Percentiles rank a stretch among this genome's conserved stretches.
Evolutionary conservation across 2,329 filamentous ascomycete genomes (phyloP).

Genomic region (Scedosporium apiospermum): DNA sequence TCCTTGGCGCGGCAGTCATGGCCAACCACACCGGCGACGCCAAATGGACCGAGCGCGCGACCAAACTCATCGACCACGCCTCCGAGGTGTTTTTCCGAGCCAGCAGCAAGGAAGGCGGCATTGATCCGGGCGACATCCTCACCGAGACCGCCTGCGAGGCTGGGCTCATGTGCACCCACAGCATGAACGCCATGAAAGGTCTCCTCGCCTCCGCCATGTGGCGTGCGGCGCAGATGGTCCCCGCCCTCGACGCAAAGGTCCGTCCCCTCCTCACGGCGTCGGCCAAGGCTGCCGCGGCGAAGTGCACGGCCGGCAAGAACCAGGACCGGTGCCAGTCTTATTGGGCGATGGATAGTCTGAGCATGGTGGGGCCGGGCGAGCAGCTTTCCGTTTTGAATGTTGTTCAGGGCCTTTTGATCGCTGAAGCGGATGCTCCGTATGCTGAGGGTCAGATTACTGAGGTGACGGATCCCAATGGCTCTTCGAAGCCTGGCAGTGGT

Average conservation of each 20-base stretch:
- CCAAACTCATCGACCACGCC: slow-evolving; percentile 41
- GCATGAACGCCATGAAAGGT: slow-evolving; percentile 61
- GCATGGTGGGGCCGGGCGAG: slow-evolving; percentile 46
- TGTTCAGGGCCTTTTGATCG: slow-evolving; percentile 48
- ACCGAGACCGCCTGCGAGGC: slow-evolving; percentile 58
- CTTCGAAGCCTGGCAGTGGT: neutral
- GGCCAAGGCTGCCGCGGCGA: slow-evolving; percentile 43
- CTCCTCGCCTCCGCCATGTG: slow-evolving; percentile 58
- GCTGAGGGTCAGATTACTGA: neutral
- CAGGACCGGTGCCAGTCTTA: slow-evolving; percentile 49
- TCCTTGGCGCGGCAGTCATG: slow-evolving; percentile 55
- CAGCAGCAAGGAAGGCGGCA: slow-evolving; percentile 17
- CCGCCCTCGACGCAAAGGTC: slow-evolving; percentile 39
- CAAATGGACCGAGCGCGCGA: slow-evolving; percentile 44
- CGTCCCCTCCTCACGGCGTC: slow-evolving; percentile 38
- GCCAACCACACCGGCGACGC: slow-evolving; percentile 48
- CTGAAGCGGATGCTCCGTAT: slow-evolving; percentile 6
- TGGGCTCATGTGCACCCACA: slow-evolving; percentile 44
- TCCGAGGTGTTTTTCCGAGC: slow-evolving; percentile 38
- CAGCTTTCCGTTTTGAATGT: slow-evolving; percentile 57
- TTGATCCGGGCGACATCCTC: slow-evolving; percentile 46
- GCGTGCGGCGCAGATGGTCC: slow-evolving; percentile 45
- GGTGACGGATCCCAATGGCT: neutral
- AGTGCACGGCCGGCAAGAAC: slow-evolving; percentile 46
- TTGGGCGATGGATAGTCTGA: slow-evolving; percentile 51